These are phyloP conservation scores for Penicillium simplicissimum DNA, from an alignment of 495 filamentous ascomycete species.

Conservation along the genomic window DNA sequence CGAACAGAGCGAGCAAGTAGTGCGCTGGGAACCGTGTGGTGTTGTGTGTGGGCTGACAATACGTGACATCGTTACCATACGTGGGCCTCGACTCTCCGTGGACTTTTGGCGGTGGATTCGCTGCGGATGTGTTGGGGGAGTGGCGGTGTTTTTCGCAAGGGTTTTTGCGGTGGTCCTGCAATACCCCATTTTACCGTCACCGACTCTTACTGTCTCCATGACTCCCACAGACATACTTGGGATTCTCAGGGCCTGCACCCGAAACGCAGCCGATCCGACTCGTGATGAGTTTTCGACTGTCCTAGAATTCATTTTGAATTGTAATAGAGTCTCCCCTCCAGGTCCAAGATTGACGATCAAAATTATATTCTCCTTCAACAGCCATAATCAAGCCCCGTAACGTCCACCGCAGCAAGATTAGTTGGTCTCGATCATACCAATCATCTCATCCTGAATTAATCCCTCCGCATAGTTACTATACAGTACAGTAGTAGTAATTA, in stretches of 20 bases:
- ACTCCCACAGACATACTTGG: no score
- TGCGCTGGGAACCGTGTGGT: not conserved
- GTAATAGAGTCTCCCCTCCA: not conserved
- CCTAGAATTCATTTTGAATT: no score
- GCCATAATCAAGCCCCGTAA: not conserved
- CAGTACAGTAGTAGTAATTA: not conserved
- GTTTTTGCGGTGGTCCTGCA: not conserved
- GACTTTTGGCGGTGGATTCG: not conserved
- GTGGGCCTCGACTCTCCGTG: slow-evolving; percentile 7
- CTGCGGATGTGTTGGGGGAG: not conserved
- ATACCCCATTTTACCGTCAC: not conserved
- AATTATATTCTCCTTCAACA: not conserved
- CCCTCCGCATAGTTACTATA: not conserved
- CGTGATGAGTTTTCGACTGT: no score
- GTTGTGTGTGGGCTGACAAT: slow-evolving; percentile 16
- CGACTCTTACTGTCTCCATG: not conserved
- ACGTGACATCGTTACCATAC: slow-evolving; percentile 17
- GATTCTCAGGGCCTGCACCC: slow-evolving; percentile 12
- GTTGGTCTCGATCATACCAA: not conserved
- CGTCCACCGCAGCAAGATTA: not conserved
- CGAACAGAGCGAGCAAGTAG: slow-evolving; percentile 14
- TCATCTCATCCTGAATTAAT: not conserved
- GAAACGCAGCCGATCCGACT: slow-evolving; percentile 9
- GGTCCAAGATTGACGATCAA: not conserved
- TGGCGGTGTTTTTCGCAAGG: not conserved